Base-by-base conservation (phyloP, 2,329 filamentous ascomycete species). In the Ascochyta koolunga region DNA sequence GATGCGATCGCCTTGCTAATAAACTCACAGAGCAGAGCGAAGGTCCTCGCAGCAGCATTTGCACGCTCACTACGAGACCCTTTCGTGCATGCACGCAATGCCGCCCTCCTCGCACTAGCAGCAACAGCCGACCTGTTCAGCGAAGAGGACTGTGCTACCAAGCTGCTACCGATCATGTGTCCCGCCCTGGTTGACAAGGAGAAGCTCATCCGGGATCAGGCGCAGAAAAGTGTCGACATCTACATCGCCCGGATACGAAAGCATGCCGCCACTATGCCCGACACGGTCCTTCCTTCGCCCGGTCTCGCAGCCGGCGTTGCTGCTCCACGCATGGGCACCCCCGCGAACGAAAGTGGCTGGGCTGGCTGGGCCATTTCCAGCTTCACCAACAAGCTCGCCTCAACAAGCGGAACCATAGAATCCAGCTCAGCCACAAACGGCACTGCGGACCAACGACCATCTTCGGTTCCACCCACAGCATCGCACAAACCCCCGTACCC, bases 351-450 rank as follows among this genome's bases (percentile, higher is more conserved):
- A 35, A 73, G 60, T 48, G 86, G 87, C 2, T 98, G 95, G 95
- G 86, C 95, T 1, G 95, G 95, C 11, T 99, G 95, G 95, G 95
- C 95, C 1, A 97, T 99, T 49, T 98, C 95, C 0, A 97, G 92
- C 1, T 99, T 99, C 71, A 98, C 95, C 2, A 98, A 98, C 76
- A 97, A 96, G 68, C 74, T 98, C 11, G 88, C 91, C 1, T 78
- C 89, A 0, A 92, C 91, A 0, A 89, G 89, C 8, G 95, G 95
- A 16, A 89, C 97, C 52, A 99, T 99, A 59, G 83, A 93, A 69
- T 78, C 86, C 11, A 77, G 41, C 11, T 54, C 62, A 7, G 24
- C 46, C 1, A 41, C 61, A 8, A 75, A 71, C 25, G 68, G 65
- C 56, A 78, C 76, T 2, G 79, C 78, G 11, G 76, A 82, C 18